Conservation (phyloP, 257 asterid species). For the Parsonsia alboflavescens region DNA sequence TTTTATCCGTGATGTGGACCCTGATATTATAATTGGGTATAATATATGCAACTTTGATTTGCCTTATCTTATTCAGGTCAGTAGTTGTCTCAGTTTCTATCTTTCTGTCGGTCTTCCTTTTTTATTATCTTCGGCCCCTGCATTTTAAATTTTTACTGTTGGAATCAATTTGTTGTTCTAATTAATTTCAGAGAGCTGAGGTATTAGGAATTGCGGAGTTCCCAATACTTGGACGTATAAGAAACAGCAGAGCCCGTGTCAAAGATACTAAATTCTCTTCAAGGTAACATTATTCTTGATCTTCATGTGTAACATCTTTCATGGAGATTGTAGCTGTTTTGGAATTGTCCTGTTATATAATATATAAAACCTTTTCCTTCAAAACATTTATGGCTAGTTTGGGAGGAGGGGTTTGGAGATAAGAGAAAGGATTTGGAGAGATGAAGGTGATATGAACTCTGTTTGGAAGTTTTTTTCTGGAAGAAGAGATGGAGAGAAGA, state of each 20-base stretch:
- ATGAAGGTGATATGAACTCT: no score
- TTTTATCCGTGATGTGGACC: conserved; percentile 88
- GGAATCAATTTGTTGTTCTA: conserved; percentile 7
- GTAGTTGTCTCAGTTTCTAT: conserved; percentile 14
- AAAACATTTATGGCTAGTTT: not conserved
- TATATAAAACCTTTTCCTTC: not conserved
- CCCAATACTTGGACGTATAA: conserved; percentile 88
- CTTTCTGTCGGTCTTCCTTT: conserved; percentile 1
- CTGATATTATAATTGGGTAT: conserved; percentile 93
- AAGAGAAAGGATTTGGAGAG: no score
- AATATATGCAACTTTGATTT: conserved; percentile 97
- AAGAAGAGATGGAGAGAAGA: no score
- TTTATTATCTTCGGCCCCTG: not conserved
- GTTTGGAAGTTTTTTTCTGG: no score
- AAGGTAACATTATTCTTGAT: conserved; percentile 45
- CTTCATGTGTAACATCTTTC: conserved; percentile 6
- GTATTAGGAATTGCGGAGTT: conserved; percentile 77
- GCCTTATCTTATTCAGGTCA: conserved; percentile 96
- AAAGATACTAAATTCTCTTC: conserved; percentile 89
- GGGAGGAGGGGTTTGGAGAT: no score
- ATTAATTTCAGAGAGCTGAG: conserved; percentile 75
- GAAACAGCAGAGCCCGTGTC: conserved; percentile 83
- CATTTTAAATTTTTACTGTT: not conserved
- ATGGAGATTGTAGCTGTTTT: not conserved
- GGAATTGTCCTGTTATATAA: not conserved